These are phyloP conservation scores for Aegilops umbellulata DNA, from an alignment of 176 grass and related monocot species.

Conservation along the genomic window DNA sequence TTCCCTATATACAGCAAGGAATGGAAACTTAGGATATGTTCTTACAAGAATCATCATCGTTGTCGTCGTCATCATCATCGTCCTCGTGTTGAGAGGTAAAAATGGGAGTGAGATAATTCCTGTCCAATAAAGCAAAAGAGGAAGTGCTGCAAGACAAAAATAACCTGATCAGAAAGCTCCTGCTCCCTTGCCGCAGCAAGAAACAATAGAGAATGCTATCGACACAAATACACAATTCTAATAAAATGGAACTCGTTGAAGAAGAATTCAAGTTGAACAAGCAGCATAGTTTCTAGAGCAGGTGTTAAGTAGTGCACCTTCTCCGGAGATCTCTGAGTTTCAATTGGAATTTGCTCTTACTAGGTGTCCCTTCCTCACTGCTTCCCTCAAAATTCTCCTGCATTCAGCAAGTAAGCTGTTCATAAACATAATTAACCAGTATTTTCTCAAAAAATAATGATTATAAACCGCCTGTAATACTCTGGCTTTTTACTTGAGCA, in stretches of 20 bases:
- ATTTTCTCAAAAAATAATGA: neutral
- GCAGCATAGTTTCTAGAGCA: neutral
- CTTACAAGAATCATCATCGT: conserved; percentile 41
- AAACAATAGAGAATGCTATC: neutral
- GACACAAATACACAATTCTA: neutral
- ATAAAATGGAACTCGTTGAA: neutral
- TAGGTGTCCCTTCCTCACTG: conserved; percentile 55
- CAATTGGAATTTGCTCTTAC: conserved; percentile 61
- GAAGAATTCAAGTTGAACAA: conserved; percentile 5
- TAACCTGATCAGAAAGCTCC: neutral
- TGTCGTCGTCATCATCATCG: conserved; percentile 38
- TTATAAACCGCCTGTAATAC: neutral
- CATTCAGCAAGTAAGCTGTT: conserved; percentile 19
- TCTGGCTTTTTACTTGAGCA: neutral
- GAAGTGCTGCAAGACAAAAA: conserved; percentile 60
- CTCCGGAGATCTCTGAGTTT: conserved; percentile 72
- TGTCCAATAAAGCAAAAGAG: conserved; percentile 79
- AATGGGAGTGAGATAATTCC: conserved; percentile 82
- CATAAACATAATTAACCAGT: neutral
- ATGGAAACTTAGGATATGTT: neutral
- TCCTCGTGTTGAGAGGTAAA: conserved; percentile 66
- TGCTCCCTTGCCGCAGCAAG: neutral
- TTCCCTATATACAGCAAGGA: neutral
- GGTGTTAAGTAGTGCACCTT: conserved; percentile 47
- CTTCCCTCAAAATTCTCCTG: conserved; percentile 56